Evolutionary conservation across 352 stramenopile species (phyloP).

Genomic region (Globisporangium okanoganense): DNA sequence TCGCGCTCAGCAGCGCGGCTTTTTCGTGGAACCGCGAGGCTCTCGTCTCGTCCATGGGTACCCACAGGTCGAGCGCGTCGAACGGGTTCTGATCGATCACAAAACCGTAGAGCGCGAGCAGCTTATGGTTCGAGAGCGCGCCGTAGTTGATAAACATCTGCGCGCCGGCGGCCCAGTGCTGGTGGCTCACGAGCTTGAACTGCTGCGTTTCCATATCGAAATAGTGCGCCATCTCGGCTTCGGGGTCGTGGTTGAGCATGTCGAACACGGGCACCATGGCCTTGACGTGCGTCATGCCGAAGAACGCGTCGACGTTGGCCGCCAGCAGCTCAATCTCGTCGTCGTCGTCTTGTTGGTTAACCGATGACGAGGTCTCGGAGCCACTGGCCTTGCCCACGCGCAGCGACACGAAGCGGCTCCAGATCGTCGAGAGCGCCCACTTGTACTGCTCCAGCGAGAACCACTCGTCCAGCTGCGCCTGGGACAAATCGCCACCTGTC

Average conservation of each 20-base stretch:
- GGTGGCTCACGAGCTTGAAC: conserved; percentile 69
- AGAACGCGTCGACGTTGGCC: not conserved
- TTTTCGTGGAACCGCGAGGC: conserved; percentile 47
- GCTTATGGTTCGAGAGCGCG: conserved; percentile 76
- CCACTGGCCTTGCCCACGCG: conserved; percentile 21
- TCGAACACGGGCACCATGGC: conserved; percentile 85
- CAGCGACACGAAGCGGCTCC: conserved; percentile 81
- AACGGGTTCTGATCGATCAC: conserved; percentile 63
- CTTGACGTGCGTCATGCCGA: conserved; percentile 46
- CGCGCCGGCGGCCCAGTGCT: conserved; percentile 63
- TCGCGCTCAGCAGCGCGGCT: conserved; percentile 30
- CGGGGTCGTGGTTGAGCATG: conserved; percentile 83
- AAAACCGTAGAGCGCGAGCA: conserved; percentile 79
- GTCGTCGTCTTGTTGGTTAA: conserved; percentile 4
- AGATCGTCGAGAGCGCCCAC: conserved; percentile 84
- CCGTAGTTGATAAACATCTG: conserved; percentile 85
- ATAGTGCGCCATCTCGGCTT: conserved; percentile 69
- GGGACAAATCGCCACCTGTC: conserved; percentile 27
- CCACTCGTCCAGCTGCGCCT: conserved; percentile 17
- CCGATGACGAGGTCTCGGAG: not conserved
- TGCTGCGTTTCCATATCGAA: conserved; percentile 43
- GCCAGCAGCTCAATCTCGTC: not conserved
- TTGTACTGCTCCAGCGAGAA: conserved; percentile 77
- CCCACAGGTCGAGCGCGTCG: conserved; percentile 71
- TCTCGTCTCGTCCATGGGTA: conserved; percentile 53